These are phyloP conservation scores for Geosiphon pyriformis DNA, from an alignment of 192 early-diverging fungal species.

Conservation along the genomic window DNA sequence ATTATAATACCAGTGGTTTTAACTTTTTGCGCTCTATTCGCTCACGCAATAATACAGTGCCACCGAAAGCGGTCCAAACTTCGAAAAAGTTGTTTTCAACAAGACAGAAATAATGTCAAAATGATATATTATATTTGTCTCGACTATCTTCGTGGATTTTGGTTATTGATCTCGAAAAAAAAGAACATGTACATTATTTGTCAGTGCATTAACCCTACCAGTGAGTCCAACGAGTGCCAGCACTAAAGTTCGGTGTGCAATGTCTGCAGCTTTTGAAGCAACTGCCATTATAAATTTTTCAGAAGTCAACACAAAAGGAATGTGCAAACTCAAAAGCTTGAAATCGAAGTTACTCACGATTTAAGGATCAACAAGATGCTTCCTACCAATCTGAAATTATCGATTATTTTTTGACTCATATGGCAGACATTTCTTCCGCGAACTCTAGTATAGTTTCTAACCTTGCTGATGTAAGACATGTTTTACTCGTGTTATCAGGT, in stretches of 20 bases:
- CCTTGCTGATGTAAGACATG: slow-evolving; percentile 59
- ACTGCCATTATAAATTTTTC: too few species aligned
- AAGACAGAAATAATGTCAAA: not conserved
- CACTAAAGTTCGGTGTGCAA: not conserved
- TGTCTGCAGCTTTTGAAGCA: not conserved
- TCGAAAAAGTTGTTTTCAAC: not conserved
- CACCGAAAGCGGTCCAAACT: not conserved
- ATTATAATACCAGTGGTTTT: not conserved
- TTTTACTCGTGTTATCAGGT: slow-evolving; percentile 89
- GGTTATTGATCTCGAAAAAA: not conserved
- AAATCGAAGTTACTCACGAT: too few species aligned
- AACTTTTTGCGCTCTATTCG: not conserved
- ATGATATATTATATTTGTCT: not conserved
- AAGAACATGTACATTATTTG: not conserved
- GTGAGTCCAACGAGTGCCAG: not conserved
- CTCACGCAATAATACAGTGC: not conserved
- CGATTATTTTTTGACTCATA: too few species aligned
- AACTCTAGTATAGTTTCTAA: too few species aligned
- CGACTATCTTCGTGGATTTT: not conserved
- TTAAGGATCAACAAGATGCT: too few species aligned
- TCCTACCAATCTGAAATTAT: too few species aligned
- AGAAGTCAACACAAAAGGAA: too few species aligned
- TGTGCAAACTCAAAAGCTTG: too few species aligned
- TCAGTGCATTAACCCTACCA: not conserved
- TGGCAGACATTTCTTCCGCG: too few species aligned